A percentile compares a stretch with the other conserved stretches of the same genome.
phyloP scores from a whole-genome alignment of 257 asterid genomes.

The Rhazya stricta region DNA sequence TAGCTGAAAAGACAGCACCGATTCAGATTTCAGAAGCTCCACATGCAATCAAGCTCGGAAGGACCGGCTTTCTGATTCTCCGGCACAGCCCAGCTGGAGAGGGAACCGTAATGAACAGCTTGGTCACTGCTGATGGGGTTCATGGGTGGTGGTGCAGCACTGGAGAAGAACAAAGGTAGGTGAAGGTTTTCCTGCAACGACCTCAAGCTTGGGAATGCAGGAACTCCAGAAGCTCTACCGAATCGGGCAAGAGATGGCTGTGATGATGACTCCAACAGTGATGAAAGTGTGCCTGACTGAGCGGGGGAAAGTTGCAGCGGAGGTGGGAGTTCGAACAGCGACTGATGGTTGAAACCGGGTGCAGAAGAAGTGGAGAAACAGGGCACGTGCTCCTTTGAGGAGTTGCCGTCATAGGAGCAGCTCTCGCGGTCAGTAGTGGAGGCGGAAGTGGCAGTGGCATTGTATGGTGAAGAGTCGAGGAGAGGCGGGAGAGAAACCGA shows the following conservation, averaged over 20 bases:
- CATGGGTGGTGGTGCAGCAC: constrained; percentile 31
- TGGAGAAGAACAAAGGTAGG: constrained; percentile 37
- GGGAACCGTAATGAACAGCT: constrained; percentile 18
- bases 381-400: constrained; percentile 94
- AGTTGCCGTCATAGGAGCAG: constrained; percentile 43
- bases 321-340: constrained; percentile 32
- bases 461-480: constrained; percentile 43
- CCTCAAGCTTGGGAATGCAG: constrained; percentile 53
- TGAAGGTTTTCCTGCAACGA: constrained; percentile 70
- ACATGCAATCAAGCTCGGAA: constrained; percentile 79
- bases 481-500: constrained; percentile 78
- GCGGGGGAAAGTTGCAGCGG: constrained; percentile 16
- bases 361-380: constrained; percentile 84
- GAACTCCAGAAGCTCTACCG: constrained; percentile 28
- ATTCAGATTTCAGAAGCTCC: constrained; percentile 40
- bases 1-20: not conserved
- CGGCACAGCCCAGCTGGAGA: constrained; percentile 37
- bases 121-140: constrained; percentile 22
- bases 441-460: constrained; percentile 32
- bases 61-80: constrained; percentile 47
- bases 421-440: constrained; percentile 38
- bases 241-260: constrained; percentile 29
- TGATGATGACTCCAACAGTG: constrained; percentile 19
- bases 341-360: constrained; percentile 34
- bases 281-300: constrained; percentile 13